Conservation (phyloP, 805 yeast species). For the Zygotorulaspora chibaensis region DNA sequence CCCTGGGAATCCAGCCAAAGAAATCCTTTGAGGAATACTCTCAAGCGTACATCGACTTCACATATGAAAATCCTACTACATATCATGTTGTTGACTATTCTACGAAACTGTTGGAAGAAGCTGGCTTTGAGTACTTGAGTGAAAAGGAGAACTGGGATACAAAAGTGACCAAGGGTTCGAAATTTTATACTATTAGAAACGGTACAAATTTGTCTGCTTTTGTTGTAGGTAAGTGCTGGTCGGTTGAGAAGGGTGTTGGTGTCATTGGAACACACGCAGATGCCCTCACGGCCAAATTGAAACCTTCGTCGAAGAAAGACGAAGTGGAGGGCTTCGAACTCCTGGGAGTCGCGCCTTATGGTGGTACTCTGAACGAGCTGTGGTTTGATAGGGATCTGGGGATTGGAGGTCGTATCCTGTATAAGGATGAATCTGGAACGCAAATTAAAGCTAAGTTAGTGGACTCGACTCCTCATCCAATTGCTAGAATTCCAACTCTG, state of each 20-base stretch:
- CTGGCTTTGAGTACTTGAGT: slow-evolving; percentile 61
- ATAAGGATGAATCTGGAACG: slow-evolving; percentile 37
- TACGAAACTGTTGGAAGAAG: slow-evolving; percentile 43
- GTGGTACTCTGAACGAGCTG: slow-evolving; percentile 58
- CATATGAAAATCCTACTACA: slow-evolving; percentile 67
- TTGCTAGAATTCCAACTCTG: slow-evolving; percentile 77
- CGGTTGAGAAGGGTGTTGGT: slow-evolving; percentile 61
- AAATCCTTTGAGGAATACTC: slow-evolving; percentile 28
- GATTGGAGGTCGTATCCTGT: slow-evolving; percentile 71
- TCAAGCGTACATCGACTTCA: slow-evolving; percentile 63
- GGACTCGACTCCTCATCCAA: slow-evolving; percentile 59
- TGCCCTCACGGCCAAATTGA: slow-evolving; percentile 61
- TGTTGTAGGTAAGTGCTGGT: slow-evolving; percentile 62
- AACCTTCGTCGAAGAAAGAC: slow-evolving; percentile 62
- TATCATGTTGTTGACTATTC: slow-evolving; percentile 63
- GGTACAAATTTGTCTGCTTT: slow-evolving; percentile 69
- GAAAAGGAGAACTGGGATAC: slow-evolving; percentile 50
- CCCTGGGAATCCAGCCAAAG: not conserved
- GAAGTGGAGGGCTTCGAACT: slow-evolving; percentile 70
- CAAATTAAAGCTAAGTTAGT: slow-evolving; percentile 44
- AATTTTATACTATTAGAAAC: slow-evolving; percentile 64
- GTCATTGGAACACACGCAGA: slow-evolving; percentile 74
- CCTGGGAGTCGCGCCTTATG: slow-evolving; percentile 80
- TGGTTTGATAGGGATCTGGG: slow-evolving; percentile 90
- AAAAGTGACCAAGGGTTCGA: slow-evolving; percentile 19